Conservation (phyloP, 2,329 filamentous ascomycete genomes). For the Diaporthe sp. region DNA sequence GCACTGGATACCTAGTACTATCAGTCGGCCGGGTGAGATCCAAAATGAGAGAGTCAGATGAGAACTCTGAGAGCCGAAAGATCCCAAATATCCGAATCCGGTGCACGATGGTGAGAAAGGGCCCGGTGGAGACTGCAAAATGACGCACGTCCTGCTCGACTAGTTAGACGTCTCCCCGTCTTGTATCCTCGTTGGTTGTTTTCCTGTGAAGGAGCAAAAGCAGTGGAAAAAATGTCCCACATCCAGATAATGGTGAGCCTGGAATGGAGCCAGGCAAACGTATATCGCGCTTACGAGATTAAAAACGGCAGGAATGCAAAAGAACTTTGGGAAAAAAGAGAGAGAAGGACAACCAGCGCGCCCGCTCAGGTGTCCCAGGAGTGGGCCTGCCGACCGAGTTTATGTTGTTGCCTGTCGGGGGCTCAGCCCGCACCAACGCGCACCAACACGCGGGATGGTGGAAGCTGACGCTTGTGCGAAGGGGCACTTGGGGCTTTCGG, state of each 20-base stretch:
- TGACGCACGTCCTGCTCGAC: neutral
- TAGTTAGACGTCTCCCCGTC: neutral
- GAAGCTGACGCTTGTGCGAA: neutral
- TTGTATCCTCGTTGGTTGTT: neutral
- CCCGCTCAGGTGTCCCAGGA: neutral
- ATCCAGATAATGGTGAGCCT: slow-evolving; percentile 1
- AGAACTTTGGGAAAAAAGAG: neutral
- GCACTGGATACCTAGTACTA: neutral
- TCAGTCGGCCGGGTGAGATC: neutral
- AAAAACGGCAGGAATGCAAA: neutral
- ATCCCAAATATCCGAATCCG: neutral
- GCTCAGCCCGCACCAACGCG: slow-evolving; percentile 10
- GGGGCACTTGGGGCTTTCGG: neutral
- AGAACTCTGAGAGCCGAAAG: neutral
- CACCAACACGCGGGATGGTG: neutral
- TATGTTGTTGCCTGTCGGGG: slow-evolving; percentile 28
- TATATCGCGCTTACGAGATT: neutral
- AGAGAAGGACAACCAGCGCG: neutral
- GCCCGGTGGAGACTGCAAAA: neutral
- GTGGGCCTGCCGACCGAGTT: slow-evolving; percentile 6
- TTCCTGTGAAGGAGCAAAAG: neutral
- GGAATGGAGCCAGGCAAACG: neutral
- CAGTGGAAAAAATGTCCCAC: neutral
- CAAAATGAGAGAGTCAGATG: slow-evolving; percentile 13
- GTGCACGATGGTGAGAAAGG: neutral